Evolutionary conservation across 2,329 filamentous ascomycete genomes (phyloP).

Genomic region (Graphium sp.): DNA sequence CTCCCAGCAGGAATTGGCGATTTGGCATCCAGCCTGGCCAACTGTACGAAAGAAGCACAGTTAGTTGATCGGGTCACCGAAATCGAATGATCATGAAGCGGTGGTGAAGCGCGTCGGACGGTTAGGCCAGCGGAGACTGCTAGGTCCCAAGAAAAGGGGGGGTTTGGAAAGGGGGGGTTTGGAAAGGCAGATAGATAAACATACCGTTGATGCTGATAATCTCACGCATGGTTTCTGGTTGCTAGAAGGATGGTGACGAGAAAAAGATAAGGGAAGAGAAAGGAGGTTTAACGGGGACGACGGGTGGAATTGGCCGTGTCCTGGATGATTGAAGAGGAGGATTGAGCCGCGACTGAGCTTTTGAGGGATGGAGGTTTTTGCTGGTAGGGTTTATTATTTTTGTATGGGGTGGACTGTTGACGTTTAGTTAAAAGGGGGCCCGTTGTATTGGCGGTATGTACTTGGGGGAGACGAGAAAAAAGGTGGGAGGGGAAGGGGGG

Average conservation of each 20-base stretch:
- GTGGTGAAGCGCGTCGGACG: constrained; percentile 19
- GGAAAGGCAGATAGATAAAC: constrained; percentile 18
- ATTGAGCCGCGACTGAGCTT: too few species aligned
- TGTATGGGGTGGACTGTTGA: too few species aligned
- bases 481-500: constrained; percentile 3
- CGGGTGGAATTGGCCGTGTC: constrained; percentile 4
- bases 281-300: background rate
- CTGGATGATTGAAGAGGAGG: too few species aligned
- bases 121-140: too few species aligned
- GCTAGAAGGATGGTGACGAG: too few species aligned
- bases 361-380: too few species aligned
- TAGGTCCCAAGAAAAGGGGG: too few species aligned
- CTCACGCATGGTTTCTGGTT: constrained; percentile 72
- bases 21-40: constrained; percentile 99
- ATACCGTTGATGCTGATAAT: constrained; percentile 98
- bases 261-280: background rate
- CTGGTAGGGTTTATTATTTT: too few species aligned
- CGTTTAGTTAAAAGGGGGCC: too few species aligned
- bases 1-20: constrained; percentile 99
- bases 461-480: background rate
- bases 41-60: constrained; percentile 36
- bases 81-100: constrained; percentile 17
- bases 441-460: too few species aligned
- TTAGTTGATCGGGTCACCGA: background rate
- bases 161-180: constrained; percentile 10